Percentiles rank a stretch among this genome's conserved stretches.
phyloP scores from a whole-genome alignment of 495 filamentous ascomycete species.

The Penicillium tannophilum region DNA sequence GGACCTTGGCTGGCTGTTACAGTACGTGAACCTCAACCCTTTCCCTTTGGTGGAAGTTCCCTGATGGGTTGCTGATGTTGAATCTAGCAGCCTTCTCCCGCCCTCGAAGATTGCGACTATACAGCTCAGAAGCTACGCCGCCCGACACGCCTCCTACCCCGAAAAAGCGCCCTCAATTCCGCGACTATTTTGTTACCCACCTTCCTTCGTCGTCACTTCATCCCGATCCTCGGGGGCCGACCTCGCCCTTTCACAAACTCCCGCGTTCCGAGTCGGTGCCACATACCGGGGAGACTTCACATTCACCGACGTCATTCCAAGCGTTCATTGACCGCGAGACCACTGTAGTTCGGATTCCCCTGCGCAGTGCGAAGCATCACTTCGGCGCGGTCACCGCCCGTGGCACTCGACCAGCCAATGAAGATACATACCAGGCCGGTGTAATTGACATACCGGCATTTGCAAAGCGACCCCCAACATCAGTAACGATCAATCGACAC shows the following conservation, averaged over 20 bases:
- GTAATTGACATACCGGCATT: constrained; percentile 92
- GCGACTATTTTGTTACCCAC: constrained; percentile 96
- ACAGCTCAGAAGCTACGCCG: constrained; percentile 22
- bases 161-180: constrained; percentile 64
- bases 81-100: constrained; percentile 26
- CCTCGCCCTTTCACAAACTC: constrained; percentile 67
- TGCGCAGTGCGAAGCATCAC: constrained; percentile 93
- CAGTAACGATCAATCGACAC: constrained; percentile 51
- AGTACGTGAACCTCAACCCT: constrained; percentile 30
- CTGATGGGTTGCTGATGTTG: constrained; percentile 16
- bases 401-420: constrained; percentile 83
- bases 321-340: constrained; percentile 70
- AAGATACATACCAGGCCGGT: constrained; percentile 93
- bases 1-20: constrained; percentile 39
- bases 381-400: constrained; percentile 80
- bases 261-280: constrained; percentile 83
- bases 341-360: constrained; percentile 96
- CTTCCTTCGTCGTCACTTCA: constrained; percentile 91
- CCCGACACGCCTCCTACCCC: constrained; percentile 11
- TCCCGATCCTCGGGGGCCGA: constrained; percentile 74
- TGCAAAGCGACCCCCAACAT: constrained; percentile 76
- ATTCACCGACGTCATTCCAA: constrained; percentile 58
- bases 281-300: constrained; percentile 58
- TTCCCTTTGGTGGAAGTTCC: constrained; percentile 3
- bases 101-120: constrained; percentile 20